phyloP scores from a whole-genome alignment of 805 yeast species.

The Candida qinlingensis region DNA sequence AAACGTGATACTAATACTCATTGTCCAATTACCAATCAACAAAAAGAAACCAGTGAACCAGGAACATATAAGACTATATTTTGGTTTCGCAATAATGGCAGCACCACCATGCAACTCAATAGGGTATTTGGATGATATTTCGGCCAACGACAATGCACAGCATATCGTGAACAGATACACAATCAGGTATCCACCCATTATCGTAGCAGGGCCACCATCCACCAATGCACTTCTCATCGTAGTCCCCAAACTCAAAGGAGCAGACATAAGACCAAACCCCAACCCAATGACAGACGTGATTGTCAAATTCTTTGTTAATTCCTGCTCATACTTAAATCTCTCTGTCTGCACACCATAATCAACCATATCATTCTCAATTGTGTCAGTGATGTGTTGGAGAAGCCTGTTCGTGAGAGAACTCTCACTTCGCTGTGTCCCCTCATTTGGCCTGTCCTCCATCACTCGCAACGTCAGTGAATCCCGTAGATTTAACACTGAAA shows the following conservation, averaged over 20 bases:
- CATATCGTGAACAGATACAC: conserved; percentile 59
- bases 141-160: conserved; percentile 70
- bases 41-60: conserved; percentile 81
- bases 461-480: no score
- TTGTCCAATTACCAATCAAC: conserved; percentile 72
- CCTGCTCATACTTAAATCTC: conserved; percentile 70
- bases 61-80: conserved; percentile 51
- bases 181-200: conserved; percentile 67
- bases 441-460: background rate
- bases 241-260: conserved; percentile 72
- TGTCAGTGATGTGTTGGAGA: conserved; percentile 16
- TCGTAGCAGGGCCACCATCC: conserved; percentile 75
- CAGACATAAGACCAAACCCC: conserved; percentile 79
- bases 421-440: conserved; percentile 1
- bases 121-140: conserved; percentile 72
- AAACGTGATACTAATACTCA: conserved; percentile 66
- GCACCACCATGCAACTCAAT: conserved; percentile 75
- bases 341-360: conserved; percentile 44
- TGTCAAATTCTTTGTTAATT: conserved; percentile 60
- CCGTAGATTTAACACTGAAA: no score
- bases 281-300: conserved; percentile 69
- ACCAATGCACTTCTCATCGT: conserved; percentile 66
- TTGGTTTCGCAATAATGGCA: conserved; percentile 58
- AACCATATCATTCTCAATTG: conserved; percentile 23
- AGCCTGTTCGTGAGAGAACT: conserved; percentile 12